Evolutionary conservation across 1,284 basidiomycete genomes (phyloP).

Genomic region (Flammula alnicola): DNA sequence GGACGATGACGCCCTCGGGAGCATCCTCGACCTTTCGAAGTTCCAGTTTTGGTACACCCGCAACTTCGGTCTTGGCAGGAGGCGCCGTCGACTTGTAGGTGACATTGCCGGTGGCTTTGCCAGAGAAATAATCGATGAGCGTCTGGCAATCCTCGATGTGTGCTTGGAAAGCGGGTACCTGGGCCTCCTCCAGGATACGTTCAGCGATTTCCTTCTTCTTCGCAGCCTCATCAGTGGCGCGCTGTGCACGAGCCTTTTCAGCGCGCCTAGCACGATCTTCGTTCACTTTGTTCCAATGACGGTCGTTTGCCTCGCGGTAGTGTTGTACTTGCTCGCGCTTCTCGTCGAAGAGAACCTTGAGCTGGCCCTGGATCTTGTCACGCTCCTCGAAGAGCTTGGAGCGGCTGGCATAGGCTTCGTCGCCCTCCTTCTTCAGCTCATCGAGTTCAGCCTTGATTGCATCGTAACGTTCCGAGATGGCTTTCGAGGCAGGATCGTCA

Average conservation of each 20-base stretch:
- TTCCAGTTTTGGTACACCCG: constrained; percentile 84
- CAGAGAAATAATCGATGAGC: constrained; percentile 89
- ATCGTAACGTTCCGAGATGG: constrained; percentile 83
- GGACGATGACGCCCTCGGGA: constrained; percentile 73
- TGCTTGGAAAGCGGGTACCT: constrained; percentile 87
- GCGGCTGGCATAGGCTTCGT: constrained; percentile 84
- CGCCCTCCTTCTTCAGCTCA: constrained; percentile 83
- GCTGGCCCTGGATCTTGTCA: constrained; percentile 69
- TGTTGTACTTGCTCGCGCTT: constrained; percentile 78
- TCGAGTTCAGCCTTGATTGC: constrained; percentile 88
- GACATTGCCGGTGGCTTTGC: constrained; percentile 66
- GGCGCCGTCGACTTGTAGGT: constrained; percentile 50
- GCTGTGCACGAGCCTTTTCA: constrained; percentile 81
- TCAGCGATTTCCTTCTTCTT: constrained; percentile 85
- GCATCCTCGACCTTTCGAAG: constrained; percentile 82
- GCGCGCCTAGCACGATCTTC: constrained; percentile 86
- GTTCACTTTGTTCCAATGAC: constrained; percentile 79
- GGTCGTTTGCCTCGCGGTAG: constrained; percentile 84
- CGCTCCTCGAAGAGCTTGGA: constrained; percentile 90
- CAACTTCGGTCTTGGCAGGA: constrained; percentile 52
- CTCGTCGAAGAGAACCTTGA: constrained; percentile 77
- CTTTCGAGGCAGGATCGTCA: constrained; percentile 91
- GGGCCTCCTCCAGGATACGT: constrained; percentile 90
- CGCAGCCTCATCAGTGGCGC: constrained; percentile 81
- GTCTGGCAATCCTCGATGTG: constrained; percentile 98